Conservation (phyloP, 2,329 filamentous ascomycete genomes). For the Ascochyta viciae-villosae region DNA sequence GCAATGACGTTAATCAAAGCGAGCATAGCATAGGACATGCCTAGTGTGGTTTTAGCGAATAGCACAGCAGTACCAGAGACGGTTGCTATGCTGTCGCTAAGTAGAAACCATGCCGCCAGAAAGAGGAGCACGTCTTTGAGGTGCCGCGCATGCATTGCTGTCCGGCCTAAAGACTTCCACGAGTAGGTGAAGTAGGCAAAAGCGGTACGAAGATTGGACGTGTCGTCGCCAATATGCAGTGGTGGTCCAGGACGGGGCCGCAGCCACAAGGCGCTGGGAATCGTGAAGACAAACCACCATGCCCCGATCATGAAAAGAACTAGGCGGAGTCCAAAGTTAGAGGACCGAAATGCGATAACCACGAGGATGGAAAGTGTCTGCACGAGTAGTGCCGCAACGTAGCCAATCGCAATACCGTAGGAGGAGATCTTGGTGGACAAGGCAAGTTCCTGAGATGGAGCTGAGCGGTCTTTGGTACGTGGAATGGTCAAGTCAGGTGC, state of each 20-base stretch:
- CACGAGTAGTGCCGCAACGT: constrained; percentile 82
- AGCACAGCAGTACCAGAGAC: constrained; percentile 93
- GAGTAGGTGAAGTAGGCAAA: constrained; percentile 78
- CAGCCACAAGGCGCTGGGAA: constrained; percentile 87
- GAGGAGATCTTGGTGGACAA: constrained; percentile 92
- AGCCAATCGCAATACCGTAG: constrained; percentile 91
- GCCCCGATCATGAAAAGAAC: constrained; percentile 85
- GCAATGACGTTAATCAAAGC: constrained; percentile 94
- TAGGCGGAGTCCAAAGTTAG: constrained; percentile 83
- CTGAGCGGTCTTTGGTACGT: constrained; percentile 35
- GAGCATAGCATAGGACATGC: constrained; percentile 86
- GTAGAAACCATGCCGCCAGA: constrained; percentile 88
- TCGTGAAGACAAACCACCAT: constrained; percentile 94
- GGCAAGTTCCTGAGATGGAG: constrained; percentile 71
- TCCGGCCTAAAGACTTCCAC: constrained; percentile 86
- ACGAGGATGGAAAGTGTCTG: constrained; percentile 83
- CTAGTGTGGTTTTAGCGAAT: constrained; percentile 91
- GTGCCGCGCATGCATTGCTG: constrained; percentile 74
- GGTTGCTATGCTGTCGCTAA: constrained; percentile 93
- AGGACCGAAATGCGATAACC: constrained; percentile 67
- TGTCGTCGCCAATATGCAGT: constrained; percentile 42
- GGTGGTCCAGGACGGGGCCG: constrained; percentile 88
- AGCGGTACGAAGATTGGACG: constrained; percentile 58
- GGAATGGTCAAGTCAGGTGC: constrained; percentile 41
- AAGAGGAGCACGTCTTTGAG: constrained; percentile 79